Percentiles rank a stretch among this genome's conserved stretches.
Evolutionary conservation across 1,284 basidiomycete species (phyloP).

Genomic region (Tylopilus orsonianus): DNA sequence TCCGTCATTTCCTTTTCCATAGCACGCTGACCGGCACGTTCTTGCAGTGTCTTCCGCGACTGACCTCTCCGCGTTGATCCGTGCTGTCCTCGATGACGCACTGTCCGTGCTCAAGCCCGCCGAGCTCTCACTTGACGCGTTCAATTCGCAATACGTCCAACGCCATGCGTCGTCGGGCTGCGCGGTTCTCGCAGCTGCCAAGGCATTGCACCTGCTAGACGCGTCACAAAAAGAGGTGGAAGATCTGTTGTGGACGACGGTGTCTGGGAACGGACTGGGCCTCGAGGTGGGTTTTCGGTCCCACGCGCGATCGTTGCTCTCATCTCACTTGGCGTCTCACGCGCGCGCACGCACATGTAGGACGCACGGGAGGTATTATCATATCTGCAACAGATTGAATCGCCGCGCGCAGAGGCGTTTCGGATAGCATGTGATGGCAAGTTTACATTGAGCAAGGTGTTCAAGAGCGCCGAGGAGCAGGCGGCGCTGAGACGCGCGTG

Average conservation of each 20-base stretch:
- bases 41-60: slow-evolving; percentile 42
- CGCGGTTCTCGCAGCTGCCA: slow-evolving; percentile 63
- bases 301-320: not conserved
- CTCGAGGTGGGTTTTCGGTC: slow-evolving; percentile 46
- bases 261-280: slow-evolving; percentile 46
- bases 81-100: slow-evolving; percentile 42
- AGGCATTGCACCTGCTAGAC: slow-evolving; percentile 47
- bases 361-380: slow-evolving; percentile 45
- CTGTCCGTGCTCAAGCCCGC: slow-evolving; percentile 55
- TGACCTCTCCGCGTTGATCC: slow-evolving; percentile 45
- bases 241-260: slow-evolving; percentile 51
- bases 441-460: slow-evolving; percentile 65
- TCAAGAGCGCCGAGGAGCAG: slow-evolving; percentile 55
- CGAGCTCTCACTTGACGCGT: slow-evolving; percentile 58
- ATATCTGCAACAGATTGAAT: slow-evolving; percentile 50
- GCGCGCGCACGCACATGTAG: slow-evolving; percentile 31
- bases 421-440: slow-evolving; percentile 46
- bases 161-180: slow-evolving; percentile 47
- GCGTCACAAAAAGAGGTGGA: slow-evolving; percentile 59
- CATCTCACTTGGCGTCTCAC: not conserved
- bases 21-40: not conserved
- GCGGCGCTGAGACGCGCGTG: slow-evolving; percentile 24
- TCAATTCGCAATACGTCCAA: slow-evolving; percentile 78
- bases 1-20: slow-evolving; percentile 30
- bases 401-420: slow-evolving; percentile 59